These are phyloP conservation scores for Colletotrichum scovillei DNA, from an alignment of 2,329 filamentous ascomycete genomes.

Conservation along the genomic window DNA sequence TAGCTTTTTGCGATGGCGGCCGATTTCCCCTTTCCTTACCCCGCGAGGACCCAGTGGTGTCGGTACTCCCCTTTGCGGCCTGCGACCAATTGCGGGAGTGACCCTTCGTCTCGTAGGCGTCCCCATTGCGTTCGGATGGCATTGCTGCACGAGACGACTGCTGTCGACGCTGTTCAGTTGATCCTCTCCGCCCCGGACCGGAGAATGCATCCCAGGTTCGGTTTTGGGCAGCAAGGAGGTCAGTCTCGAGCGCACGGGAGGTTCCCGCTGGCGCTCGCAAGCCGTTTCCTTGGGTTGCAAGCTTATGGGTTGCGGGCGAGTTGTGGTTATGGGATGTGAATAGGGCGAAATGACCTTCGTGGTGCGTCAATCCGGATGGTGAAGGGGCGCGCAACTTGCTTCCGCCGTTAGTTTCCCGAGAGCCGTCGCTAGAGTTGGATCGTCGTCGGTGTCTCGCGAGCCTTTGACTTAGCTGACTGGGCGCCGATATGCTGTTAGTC, in stretches of 20 bases:
- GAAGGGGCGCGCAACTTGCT: constrained; percentile 3
- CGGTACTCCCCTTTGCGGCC: constrained; percentile 56
- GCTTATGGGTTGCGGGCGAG: not conserved
- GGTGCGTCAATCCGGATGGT: not conserved
- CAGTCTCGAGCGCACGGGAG: not conserved
- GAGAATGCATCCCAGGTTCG: constrained; percentile 31
- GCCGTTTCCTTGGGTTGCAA: not conserved
- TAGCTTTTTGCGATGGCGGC: constrained; percentile 86
- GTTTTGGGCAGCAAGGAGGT: not conserved
- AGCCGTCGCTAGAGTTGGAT: constrained; percentile 19
- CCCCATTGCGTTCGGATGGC: constrained; percentile 48
- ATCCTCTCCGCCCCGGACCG: constrained; percentile 20
- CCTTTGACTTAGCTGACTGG: constrained; percentile 5
- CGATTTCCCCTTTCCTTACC: constrained; percentile 50
- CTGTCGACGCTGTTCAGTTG: constrained; percentile 19
- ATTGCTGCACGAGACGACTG: constrained; percentile 13
- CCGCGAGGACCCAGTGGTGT: constrained; percentile 51
- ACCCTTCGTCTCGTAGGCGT: constrained; percentile 42
- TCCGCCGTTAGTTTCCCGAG: not conserved
- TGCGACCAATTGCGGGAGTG: constrained; percentile 61
- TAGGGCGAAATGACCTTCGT: not conserved
- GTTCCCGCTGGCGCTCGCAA: not conserved
- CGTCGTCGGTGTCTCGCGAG: not conserved
- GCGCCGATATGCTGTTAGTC: not conserved
- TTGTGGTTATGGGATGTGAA: not conserved